Evolutionary conservation across 139 green algal species (phyloP).

Genomic region (Chlamydomonas incerta): DNA sequence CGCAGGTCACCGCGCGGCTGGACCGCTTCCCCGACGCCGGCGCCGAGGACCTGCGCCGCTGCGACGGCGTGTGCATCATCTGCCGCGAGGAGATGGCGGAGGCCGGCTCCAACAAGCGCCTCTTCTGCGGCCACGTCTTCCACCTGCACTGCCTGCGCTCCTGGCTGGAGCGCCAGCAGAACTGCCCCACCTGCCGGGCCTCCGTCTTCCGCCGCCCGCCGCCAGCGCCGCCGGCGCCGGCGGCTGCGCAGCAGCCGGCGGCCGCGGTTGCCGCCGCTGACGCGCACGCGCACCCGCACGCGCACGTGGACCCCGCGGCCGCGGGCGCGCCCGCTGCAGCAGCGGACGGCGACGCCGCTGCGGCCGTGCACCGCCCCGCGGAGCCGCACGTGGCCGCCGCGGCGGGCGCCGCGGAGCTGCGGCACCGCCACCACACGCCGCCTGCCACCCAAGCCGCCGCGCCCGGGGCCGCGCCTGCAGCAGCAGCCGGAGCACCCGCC

Average conservation of each 20-base stretch:
- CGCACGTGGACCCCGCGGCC: not conserved
- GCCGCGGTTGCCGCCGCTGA: not conserved
- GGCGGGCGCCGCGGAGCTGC: not conserved
- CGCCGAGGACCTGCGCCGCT: constrained; percentile 87
- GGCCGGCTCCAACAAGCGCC: constrained; percentile 86
- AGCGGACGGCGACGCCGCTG: not conserved
- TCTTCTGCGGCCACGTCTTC: constrained; percentile 95
- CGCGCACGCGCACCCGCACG: not conserved
- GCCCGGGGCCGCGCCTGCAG: not conserved
- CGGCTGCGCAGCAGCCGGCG: constrained; percentile 14
- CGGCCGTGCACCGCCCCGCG: not conserved
- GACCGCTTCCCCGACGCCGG: constrained; percentile 93
- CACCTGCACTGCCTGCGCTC: constrained; percentile 96
- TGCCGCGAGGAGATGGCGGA: constrained; percentile 74
- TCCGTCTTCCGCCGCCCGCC: constrained; percentile 75
- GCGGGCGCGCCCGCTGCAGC: too few species aligned
- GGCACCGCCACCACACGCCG: not conserved
- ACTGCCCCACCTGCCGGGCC: constrained; percentile 95
- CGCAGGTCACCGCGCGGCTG: constrained; percentile 93
- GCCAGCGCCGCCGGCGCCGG: constrained; percentile 31
- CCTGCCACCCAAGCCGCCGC: not conserved
- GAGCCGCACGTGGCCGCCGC: constrained; percentile 4
- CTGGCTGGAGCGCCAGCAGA: constrained; percentile 98
- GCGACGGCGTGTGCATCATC: constrained; percentile 96
- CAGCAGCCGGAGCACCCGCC: not conserved